phyloP scores from a whole-genome alignment of 1,139 yeast genomes.

The Blastobotrys serpentis region DNA sequence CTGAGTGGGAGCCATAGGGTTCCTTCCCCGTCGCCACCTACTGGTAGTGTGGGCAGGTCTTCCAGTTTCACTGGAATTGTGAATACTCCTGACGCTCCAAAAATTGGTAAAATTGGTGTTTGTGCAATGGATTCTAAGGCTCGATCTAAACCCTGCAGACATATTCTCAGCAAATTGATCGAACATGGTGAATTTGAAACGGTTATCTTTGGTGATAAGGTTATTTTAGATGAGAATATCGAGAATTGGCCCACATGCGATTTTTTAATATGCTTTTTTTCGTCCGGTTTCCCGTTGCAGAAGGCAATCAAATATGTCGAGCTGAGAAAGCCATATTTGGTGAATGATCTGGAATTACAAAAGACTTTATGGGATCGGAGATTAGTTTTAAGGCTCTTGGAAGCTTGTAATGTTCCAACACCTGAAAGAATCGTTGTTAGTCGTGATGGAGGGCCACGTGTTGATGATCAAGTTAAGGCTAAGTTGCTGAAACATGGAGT shows the following conservation, averaged over 20 bases:
- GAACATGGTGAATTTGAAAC: constrained; percentile 97
- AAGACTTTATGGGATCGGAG: constrained; percentile 96
- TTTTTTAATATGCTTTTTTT: constrained; percentile 85
- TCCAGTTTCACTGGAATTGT: not conserved
- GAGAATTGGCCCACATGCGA: constrained; percentile 99
- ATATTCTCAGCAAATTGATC: constrained; percentile 80
- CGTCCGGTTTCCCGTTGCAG: constrained; percentile 94
- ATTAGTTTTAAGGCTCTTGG: constrained; percentile 75
- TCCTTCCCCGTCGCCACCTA: constrained; percentile 8
- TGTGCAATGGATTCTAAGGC: constrained; percentile 99
- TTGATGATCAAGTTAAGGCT: constrained; percentile 60
- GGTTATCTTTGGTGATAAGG: constrained; percentile 95
- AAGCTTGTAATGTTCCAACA: constrained; percentile 81
- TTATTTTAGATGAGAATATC: constrained; percentile 82
- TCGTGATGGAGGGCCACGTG: constrained; percentile 94
- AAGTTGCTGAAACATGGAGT: constrained; percentile 62
- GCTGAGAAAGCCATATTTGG: constrained; percentile 81
- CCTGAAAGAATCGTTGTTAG: constrained; percentile 86
- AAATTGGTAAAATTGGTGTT: constrained; percentile 91
- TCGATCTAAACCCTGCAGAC: constrained; percentile 91
- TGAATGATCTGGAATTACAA: constrained; percentile 88
- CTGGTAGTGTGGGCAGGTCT: not conserved
- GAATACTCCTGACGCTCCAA: constrained; percentile 46
- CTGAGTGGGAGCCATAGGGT: not conserved
- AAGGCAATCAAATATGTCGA: constrained; percentile 91